Percentiles rank a stretch among this genome's conserved stretches.
Conservation (phyloP, 805 yeast genomes). For the Pichia gijzeniarum region DNA sequence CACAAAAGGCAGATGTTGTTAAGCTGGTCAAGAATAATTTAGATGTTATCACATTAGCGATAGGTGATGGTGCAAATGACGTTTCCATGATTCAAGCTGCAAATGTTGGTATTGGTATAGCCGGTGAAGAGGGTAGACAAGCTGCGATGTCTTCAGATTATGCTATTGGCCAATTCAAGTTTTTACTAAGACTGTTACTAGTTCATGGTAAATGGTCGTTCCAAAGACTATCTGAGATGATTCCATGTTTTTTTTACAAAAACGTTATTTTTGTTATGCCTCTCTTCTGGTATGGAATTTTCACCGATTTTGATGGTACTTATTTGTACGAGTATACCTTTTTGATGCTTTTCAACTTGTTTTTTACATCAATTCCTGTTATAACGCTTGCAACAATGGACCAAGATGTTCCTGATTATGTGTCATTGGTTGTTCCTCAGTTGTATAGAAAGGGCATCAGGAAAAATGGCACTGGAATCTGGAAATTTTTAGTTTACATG, state of each 20-base stretch:
- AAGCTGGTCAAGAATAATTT: constrained; percentile 55
- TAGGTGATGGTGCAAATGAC: constrained; percentile 85
- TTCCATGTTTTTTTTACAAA: constrained; percentile 73
- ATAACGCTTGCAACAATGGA: constrained; percentile 67
- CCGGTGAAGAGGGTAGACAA: constrained; percentile 82
- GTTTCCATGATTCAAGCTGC: constrained; percentile 88
- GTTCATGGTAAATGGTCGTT: constrained; percentile 87
- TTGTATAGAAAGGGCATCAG: constrained; percentile 59
- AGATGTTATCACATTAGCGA: constrained; percentile 70
- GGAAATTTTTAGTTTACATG: constrained; percentile 56
- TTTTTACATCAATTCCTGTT: constrained; percentile 75
- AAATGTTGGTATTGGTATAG: constrained; percentile 79
- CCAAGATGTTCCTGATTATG: constrained; percentile 65
- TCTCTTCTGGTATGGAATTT: constrained; percentile 72
- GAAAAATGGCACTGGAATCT: constrained; percentile 50
- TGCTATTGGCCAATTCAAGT: constrained; percentile 76
- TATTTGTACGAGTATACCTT: constrained; percentile 73
- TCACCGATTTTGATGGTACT: constrained; percentile 64
- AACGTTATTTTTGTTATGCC: constrained; percentile 69
- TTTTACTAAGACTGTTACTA: constrained; percentile 52
- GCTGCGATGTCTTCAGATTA: constrained; percentile 85
- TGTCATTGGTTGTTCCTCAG: constrained; percentile 63
- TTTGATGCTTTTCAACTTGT: constrained; percentile 72
- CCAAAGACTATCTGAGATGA: constrained; percentile 66
- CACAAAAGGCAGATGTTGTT: constrained; percentile 76